Percentiles rank a stretch among this genome's conserved stretches.
phyloP scores from a whole-genome alignment of 768 basidiomycete genomes.

The Panellus pusillus region DNA sequence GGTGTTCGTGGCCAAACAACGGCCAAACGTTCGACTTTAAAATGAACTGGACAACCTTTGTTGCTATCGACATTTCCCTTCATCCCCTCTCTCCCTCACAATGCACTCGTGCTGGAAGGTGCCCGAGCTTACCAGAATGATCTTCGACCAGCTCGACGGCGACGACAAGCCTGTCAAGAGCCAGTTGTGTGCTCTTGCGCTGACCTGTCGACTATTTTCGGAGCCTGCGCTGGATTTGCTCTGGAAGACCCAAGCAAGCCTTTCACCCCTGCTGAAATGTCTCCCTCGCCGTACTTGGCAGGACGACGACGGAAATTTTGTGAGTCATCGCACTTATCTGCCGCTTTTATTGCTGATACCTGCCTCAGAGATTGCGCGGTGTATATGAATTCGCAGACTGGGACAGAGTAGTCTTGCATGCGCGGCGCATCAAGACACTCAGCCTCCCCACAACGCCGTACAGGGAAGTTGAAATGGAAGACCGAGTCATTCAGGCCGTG shows the following conservation, averaged over 20 bases:
- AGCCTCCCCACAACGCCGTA: background rate
- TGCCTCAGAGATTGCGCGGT: background rate
- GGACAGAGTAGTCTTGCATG: slow-evolving; percentile 2
- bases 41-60: no score
- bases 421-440: background rate
- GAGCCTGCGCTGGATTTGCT: background rate
- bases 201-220: background rate
- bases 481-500: background rate
- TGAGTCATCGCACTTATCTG: background rate
- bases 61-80: no score
- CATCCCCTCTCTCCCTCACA: background rate
- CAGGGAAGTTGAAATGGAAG: background rate
- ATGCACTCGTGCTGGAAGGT: slow-evolving; percentile 7
- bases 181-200: background rate
- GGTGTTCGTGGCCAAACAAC: no score
- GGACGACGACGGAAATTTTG: background rate
- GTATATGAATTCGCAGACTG: background rate
- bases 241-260: background rate
- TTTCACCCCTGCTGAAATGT: slow-evolving; percentile 1
- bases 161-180: background rate
- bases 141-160: background rate
- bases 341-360: no score
- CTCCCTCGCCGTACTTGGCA: background rate
- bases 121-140: background rate
- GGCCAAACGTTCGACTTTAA: no score